Conservation (phyloP, 441 rosid genomes). For the Brassica balearica region DNA sequence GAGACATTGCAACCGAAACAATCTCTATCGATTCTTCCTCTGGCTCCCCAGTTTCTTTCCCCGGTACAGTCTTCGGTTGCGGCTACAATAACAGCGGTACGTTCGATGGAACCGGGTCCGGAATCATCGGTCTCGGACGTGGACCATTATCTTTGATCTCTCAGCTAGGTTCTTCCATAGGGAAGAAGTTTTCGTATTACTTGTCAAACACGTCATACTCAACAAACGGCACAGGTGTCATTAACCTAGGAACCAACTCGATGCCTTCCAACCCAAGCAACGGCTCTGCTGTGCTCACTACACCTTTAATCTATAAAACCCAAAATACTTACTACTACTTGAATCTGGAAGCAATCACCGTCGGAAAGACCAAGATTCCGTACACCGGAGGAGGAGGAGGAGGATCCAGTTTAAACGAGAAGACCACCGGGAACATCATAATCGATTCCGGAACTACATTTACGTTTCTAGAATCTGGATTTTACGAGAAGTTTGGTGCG, state of each 20-base stretch:
- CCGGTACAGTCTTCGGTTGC: slow-evolving; percentile 51
- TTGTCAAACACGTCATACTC: slow-evolving; percentile 42
- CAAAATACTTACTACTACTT: slow-evolving; percentile 44
- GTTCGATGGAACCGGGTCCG: slow-evolving; percentile 34
- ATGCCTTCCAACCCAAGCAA: slow-evolving; percentile 31
- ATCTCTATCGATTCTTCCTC: slow-evolving; percentile 43
- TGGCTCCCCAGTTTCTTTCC: slow-evolving; percentile 35
- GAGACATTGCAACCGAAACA: slow-evolving; percentile 50
- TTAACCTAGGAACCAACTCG: slow-evolving; percentile 53
- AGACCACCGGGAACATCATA: slow-evolving; percentile 50
- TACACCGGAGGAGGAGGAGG: slow-evolving; percentile 27
- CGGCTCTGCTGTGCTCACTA: slow-evolving; percentile 28
- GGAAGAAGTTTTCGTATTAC: slow-evolving; percentile 53
- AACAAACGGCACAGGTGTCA: slow-evolving; percentile 37
- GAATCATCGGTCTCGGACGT: slow-evolving; percentile 58
- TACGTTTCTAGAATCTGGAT: slow-evolving; percentile 38
- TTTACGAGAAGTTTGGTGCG: slow-evolving; percentile 43
- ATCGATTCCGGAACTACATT: slow-evolving; percentile 57
- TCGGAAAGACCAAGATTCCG: slow-evolving; percentile 45
- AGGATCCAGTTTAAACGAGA: slow-evolving; percentile 7
- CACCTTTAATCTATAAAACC: slow-evolving; percentile 37
- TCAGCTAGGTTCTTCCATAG: slow-evolving; percentile 39
- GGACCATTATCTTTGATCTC: slow-evolving; percentile 43
- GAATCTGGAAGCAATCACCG: slow-evolving; percentile 49
- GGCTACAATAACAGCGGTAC: slow-evolving; percentile 46